Conservation (phyloP, 257 asterid genomes). For the Solanum chiquidenum region DNA sequence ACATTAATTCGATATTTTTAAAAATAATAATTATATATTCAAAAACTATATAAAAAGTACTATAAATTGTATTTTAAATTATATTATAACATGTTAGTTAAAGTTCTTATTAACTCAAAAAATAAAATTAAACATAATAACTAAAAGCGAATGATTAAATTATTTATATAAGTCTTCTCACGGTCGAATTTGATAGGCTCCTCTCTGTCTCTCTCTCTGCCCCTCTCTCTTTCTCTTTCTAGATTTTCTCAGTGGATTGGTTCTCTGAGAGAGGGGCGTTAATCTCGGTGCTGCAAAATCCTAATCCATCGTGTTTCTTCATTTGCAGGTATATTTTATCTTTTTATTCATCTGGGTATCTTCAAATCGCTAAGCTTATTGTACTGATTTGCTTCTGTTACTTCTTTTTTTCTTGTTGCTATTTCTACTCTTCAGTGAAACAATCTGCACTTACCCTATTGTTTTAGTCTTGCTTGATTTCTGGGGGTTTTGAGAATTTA, state of each 20-base stretch:
- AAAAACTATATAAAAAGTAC: no score
- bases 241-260: neutral
- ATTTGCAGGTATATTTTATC: neutral
- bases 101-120: accelerated
- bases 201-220: neutral
- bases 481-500: neutral
- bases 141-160: neutral
- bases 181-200: neutral
- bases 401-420: neutral
- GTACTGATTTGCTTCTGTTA: neutral
- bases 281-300: neutral
- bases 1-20: accelerated
- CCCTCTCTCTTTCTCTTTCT: neutral
- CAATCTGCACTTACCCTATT: neutral
- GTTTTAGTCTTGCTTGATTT: neutral
- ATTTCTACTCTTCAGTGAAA: neutral
- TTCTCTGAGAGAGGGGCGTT: neutral
- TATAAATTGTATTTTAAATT: no score
- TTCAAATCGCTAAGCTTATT: neutral
- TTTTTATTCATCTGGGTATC: neutral
- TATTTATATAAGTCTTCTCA: neutral
- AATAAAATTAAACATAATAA: accelerated
- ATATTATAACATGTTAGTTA: no score
- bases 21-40: no score
- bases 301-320: neutral